Conservation (phyloP, 106 monocot species). For the Platanthera guangdongensis region DNA sequence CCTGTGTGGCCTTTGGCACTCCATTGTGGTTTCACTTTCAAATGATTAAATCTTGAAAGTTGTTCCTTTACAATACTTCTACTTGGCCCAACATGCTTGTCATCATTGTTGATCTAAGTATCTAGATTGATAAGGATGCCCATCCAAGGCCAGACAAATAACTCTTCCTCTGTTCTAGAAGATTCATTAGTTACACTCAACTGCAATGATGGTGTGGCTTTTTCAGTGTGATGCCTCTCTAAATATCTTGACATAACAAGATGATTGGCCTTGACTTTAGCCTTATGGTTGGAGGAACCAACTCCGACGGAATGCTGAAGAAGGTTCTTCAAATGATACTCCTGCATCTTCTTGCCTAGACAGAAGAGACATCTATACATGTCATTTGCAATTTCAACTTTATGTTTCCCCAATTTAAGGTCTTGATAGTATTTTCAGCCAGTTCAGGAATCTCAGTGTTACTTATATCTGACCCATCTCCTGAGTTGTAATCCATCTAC, state of each 20-base stretch:
- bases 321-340: constrained; percentile 36
- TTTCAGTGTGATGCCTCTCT: not conserved
- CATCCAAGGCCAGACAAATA: constrained; percentile 53
- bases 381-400: constrained; percentile 12
- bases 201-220: not conserved
- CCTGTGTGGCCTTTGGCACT: constrained; percentile 33
- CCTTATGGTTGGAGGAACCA: constrained; percentile 36
- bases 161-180: constrained; percentile 3
- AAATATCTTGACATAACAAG: constrained; percentile 4
- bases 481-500: constrained; percentile 16
- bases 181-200: not conserved
- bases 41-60: constrained; percentile 21
- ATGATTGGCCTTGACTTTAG: constrained; percentile 52
- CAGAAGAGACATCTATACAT: constrained; percentile 53
- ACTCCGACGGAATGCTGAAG: constrained; percentile 53
- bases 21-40: constrained; percentile 30
- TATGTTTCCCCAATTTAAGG: constrained; percentile 9
- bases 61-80: constrained; percentile 22
- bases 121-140: constrained; percentile 36
- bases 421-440: constrained; percentile 12
- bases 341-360: constrained; percentile 42
- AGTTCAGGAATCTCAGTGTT: constrained; percentile 34
- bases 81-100: constrained; percentile 18
- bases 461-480: constrained; percentile 31
- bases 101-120: constrained; percentile 15